Evolutionary conservation across 495 filamentous ascomycete genomes (phyloP).

Genomic region (Podospora australis): DNA sequence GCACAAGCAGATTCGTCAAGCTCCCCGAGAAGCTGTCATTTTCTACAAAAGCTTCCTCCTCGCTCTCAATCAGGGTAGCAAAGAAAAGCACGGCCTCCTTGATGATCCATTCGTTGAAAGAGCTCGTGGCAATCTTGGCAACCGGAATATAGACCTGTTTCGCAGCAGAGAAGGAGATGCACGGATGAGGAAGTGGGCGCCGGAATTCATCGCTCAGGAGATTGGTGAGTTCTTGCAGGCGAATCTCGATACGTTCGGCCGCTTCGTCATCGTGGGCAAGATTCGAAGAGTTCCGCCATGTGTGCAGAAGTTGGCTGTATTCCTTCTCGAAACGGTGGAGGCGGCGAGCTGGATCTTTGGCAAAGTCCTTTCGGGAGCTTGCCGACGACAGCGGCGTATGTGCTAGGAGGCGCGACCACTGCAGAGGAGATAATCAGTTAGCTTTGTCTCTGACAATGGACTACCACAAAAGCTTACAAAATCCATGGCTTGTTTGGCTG

Average conservation of each 20-base stretch:
- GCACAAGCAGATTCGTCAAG: slow-evolving; percentile 71
- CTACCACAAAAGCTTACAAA: slow-evolving; percentile 28
- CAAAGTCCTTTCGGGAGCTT: slow-evolving; percentile 50
- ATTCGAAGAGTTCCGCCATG: slow-evolving; percentile 65
- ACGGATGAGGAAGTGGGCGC: slow-evolving; percentile 79
- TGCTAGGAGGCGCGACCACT: slow-evolving; percentile 90
- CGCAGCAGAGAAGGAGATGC: slow-evolving; percentile 72
- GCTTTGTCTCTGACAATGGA: background rate
- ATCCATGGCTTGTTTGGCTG: slow-evolving; percentile 33
- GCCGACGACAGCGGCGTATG: slow-evolving; percentile 60
- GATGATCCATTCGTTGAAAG: slow-evolving; percentile 72
- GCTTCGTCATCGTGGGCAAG: slow-evolving; percentile 47
- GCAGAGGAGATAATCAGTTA: slow-evolving; percentile 1
- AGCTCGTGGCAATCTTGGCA: slow-evolving; percentile 73
- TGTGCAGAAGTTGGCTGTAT: slow-evolving; percentile 79
- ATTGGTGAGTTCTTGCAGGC: slow-evolving; percentile 59
- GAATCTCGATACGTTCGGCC: slow-evolving; percentile 46
- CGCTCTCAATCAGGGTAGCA: slow-evolving; percentile 85
- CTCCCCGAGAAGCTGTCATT: slow-evolving; percentile 76
- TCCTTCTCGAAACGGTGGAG: slow-evolving; percentile 84
- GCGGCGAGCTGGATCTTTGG: slow-evolving; percentile 76
- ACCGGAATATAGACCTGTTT: slow-evolving; percentile 83
- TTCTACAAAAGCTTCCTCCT: slow-evolving; percentile 89
- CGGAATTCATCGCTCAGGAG: slow-evolving; percentile 85
- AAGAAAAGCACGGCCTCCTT: slow-evolving; percentile 78